Evolutionary conservation across 441 rosid genomes (phyloP).

Genomic region (Adansonia gregorii): DNA sequence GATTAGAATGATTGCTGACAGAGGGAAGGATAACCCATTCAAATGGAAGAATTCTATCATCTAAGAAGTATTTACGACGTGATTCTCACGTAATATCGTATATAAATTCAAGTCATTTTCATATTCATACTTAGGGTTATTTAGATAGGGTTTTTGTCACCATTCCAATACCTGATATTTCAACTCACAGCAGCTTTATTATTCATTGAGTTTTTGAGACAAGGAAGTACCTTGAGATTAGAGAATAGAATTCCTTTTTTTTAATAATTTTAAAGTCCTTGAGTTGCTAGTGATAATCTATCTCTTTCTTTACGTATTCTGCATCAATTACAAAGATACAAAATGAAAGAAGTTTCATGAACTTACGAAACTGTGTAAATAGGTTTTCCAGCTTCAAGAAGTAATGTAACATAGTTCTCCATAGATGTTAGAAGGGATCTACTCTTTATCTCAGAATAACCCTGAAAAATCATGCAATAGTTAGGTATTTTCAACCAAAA

Average conservation of each 20-base stretch:
- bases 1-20: not conserved
- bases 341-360: not conserved
- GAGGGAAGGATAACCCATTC: not conserved
- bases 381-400: slow-evolving; percentile 71
- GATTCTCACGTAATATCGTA: not conserved
- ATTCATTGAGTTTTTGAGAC: not conserved
- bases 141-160: not conserved
- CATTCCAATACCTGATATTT: not conserved
- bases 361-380: slow-evolving; percentile 76
- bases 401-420: slow-evolving; percentile 83
- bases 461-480: slow-evolving; percentile 49
- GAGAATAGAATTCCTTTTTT: not conserved
- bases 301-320: not conserved
- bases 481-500: slow-evolving; percentile 5
- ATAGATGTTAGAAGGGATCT: slow-evolving; percentile 84
- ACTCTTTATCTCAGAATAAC: slow-evolving; percentile 81
- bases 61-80: not conserved
- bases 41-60: not conserved
- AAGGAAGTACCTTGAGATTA: not conserved
- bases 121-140: not conserved
- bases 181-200: not conserved
- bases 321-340: not conserved
- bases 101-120: not conserved
- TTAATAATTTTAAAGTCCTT: not conserved
- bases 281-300: not conserved